phyloP scores from a whole-genome alignment of 1,139 yeast species.

The Oligophagozyma castellii region DNA sequence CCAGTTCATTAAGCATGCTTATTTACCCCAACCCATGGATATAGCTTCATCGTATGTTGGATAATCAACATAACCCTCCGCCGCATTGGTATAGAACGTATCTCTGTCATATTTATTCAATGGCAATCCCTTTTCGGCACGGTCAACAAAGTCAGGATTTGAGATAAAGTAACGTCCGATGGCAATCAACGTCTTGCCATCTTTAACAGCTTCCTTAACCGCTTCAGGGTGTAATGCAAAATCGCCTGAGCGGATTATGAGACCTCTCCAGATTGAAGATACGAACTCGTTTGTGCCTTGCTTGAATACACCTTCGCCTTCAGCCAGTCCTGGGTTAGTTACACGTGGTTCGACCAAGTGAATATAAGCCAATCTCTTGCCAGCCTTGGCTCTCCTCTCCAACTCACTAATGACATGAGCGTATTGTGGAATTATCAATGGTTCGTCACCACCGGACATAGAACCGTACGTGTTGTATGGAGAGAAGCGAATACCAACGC shows the following conservation, averaged over 20 bases:
- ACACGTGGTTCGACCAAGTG: slow-evolving; percentile 39
- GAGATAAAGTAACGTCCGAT: slow-evolving; percentile 36
- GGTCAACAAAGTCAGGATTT: slow-evolving; percentile 40
- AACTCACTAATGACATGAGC: slow-evolving; percentile 27
- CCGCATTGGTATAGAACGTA: slow-evolving; percentile 25
- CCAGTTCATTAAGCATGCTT: no score
- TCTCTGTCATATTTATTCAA: slow-evolving; percentile 29
- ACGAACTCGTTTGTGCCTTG: slow-evolving; percentile 28
- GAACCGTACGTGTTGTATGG: slow-evolving; percentile 33
- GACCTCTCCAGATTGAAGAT: slow-evolving; percentile 35
- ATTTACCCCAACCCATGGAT: slow-evolving; percentile 8
- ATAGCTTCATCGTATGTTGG: slow-evolving; percentile 22
- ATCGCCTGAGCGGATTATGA: slow-evolving; percentile 35
- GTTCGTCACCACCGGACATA: slow-evolving; percentile 27
- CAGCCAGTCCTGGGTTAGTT: slow-evolving; percentile 17
- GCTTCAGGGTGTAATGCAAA: slow-evolving; percentile 22
- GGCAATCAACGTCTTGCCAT: slow-evolving; percentile 32
- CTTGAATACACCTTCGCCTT: slow-evolving; percentile 19
- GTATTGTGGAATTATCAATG: slow-evolving; percentile 23
- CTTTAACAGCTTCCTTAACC: slow-evolving; percentile 17
- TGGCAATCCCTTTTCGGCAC: slow-evolving; percentile 32
- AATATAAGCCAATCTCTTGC: slow-evolving; percentile 35
- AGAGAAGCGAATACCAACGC: slow-evolving; percentile 44
- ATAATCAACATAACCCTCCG: slow-evolving; percentile 25
- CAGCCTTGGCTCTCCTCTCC: slow-evolving; percentile 27